phyloP scores from a whole-genome alignment of 2,329 filamentous ascomycete species.

The Aspergillus clavatus region DNA sequence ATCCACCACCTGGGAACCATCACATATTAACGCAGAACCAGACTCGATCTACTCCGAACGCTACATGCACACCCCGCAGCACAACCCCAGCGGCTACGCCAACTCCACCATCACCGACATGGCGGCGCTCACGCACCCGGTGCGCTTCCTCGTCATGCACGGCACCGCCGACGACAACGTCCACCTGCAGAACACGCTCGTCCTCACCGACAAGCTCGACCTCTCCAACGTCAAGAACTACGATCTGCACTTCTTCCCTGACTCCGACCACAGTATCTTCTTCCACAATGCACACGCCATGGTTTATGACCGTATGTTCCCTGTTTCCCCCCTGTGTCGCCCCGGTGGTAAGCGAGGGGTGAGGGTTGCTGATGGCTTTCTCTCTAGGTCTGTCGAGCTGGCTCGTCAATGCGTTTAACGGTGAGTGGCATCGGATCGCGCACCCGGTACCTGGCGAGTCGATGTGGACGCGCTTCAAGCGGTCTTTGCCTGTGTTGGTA shows the following conservation, averaged over 20 bases:
- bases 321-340: background rate
- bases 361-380: too few species aligned
- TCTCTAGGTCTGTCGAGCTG: slow-evolving; percentile 57
- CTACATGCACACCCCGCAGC: slow-evolving; percentile 92
- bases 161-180: slow-evolving; percentile 97
- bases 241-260: slow-evolving; percentile 92
- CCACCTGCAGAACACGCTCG: slow-evolving; percentile 90
- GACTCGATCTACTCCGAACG: slow-evolving; percentile 47
- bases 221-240: slow-evolving; percentile 81
- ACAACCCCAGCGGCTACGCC: slow-evolving; percentile 73
- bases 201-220: slow-evolving; percentile 80
- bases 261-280: slow-evolving; percentile 90
- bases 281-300: slow-evolving; percentile 91
- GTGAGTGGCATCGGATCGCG: slow-evolving; percentile 71
- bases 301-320: slow-evolving; percentile 79
- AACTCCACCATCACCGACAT: slow-evolving; percentile 70
- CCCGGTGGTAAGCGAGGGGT: slow-evolving; percentile 1
- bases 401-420: slow-evolving; percentile 96
- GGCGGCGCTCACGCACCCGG: slow-evolving; percentile 65
- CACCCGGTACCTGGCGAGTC: slow-evolving; percentile 46
- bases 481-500: slow-evolving; percentile 10
- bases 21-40: slow-evolving; percentile 12
- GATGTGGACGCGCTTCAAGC: slow-evolving; percentile 22
- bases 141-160: slow-evolving; percentile 92
- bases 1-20: background rate